phyloP scores from a whole-genome alignment of 108 stramenopile species.

The Cyclotella baltica region DNA sequence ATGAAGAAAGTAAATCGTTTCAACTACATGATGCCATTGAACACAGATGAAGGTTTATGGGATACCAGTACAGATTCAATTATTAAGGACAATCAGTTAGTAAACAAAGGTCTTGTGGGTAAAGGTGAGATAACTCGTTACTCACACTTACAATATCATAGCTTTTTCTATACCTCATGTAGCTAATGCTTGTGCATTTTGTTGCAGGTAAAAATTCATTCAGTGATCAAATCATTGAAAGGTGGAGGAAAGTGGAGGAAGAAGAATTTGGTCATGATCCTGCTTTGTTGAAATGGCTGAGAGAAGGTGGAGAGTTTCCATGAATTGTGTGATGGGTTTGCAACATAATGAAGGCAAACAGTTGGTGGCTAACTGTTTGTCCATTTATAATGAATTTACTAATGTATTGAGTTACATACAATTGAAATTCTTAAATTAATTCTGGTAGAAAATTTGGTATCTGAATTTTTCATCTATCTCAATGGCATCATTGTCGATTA shows the following conservation, averaged over 20 bases:
- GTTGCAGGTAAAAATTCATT: slow-evolving; percentile 21
- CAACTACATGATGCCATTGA: slow-evolving; percentile 44
- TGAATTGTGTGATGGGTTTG: too few relatives aligned
- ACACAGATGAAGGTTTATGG: slow-evolving; percentile 43
- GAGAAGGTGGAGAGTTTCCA: slow-evolving; percentile 39
- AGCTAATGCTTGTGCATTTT: not conserved
- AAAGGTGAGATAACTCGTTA: slow-evolving; percentile 22
- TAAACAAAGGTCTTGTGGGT: slow-evolving; percentile 28
- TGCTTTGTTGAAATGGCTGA: slow-evolving; percentile 36
- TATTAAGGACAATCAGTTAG: slow-evolving; percentile 16
- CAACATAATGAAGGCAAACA: too few relatives aligned
- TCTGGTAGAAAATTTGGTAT: too few relatives aligned
- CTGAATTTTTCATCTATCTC: too few relatives aligned
- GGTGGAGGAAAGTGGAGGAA: slow-evolving; percentile 45
- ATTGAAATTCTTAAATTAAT: too few relatives aligned
- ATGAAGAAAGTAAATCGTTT: slow-evolving; percentile 54
- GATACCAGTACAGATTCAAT: slow-evolving; percentile 26
- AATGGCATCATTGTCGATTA: too few relatives aligned
- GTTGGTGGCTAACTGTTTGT: too few relatives aligned
- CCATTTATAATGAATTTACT: too few relatives aligned
- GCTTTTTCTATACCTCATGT: not conserved
- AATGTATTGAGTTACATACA: too few relatives aligned
- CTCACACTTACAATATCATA: not conserved
- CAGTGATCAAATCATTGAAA: slow-evolving; percentile 25
- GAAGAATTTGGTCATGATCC: slow-evolving; percentile 41